Evolutionary conservation across 805 yeast species (phyloP).

Genomic region (Metschnikowia shivogae): DNA sequence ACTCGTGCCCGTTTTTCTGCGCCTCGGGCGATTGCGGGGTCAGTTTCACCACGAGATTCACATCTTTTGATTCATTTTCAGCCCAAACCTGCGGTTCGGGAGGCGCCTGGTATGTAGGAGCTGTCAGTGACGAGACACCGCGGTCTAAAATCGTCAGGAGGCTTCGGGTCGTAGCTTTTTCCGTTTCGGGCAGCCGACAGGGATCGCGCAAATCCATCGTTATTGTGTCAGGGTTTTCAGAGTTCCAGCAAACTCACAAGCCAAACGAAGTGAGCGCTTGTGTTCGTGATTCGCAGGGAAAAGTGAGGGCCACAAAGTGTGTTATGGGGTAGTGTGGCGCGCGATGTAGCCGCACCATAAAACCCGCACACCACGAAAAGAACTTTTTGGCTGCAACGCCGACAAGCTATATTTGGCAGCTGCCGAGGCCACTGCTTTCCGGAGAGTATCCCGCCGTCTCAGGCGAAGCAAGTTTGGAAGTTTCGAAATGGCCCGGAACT

Average conservation of each 20-base stretch:
- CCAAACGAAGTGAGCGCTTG: too few relatives aligned
- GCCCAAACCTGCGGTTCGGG: constrained; percentile 3
- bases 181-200: constrained; percentile 10
- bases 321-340: not conserved
- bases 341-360: not conserved
- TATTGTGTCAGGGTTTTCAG: not conserved
- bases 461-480: too few relatives aligned
- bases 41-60: not conserved
- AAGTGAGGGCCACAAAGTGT: too few relatives aligned
- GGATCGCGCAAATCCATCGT: constrained; percentile 13
- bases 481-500: not conserved
- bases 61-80: not conserved
- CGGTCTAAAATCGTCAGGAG: constrained; percentile 6
- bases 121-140: not conserved
- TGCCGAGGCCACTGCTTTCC: too few relatives aligned
- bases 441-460: too few relatives aligned
- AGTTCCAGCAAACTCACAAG: too few relatives aligned
- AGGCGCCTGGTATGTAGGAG: not conserved
- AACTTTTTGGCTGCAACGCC: too few relatives aligned
- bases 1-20: not conserved
- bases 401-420: too few relatives aligned
- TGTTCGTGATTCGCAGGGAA: too few relatives aligned
- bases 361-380: too few relatives aligned
- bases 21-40: not conserved
- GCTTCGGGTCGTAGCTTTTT: constrained; percentile 3